phyloP scores from a whole-genome alignment of 2,329 filamentous ascomycete species.

The Torrubiella hemipterigena region DNA sequence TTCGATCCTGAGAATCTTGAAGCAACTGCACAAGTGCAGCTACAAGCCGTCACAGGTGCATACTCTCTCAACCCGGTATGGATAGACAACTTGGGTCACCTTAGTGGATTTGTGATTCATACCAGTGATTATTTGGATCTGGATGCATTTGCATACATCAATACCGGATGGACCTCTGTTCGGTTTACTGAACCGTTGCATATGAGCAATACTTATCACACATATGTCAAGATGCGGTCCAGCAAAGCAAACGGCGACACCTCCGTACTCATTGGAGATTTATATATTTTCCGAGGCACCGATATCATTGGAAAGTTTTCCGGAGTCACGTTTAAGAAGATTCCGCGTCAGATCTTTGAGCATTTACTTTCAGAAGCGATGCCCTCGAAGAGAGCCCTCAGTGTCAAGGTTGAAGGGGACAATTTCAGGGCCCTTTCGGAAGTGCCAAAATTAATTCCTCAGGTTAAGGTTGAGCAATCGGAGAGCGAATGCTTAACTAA shows the following conservation, averaged over 20 bases:
- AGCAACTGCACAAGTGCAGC: background rate
- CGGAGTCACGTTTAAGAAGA: conserved; percentile 54
- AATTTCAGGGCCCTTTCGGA: background rate
- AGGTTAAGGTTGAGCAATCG: background rate
- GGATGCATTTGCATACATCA: conserved; percentile 39
- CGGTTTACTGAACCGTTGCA: conserved; percentile 35
- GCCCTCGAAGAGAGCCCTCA: background rate
- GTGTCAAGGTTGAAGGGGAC: background rate
- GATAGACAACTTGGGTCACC: conserved; percentile 43
- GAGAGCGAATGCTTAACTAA: background rate
- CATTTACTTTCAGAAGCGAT: conserved; percentile 37
- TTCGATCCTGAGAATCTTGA: background rate
- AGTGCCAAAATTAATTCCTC: background rate
- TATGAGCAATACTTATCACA: conserved; percentile 29
- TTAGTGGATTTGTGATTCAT: conserved; percentile 45
- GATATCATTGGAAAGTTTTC: conserved; percentile 32
- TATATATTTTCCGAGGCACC: conserved; percentile 40
- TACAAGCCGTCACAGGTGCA: background rate
- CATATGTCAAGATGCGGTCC: background rate
- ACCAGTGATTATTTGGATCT: conserved; percentile 41
- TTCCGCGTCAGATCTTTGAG: conserved; percentile 54
- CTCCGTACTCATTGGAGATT: conserved; percentile 41
- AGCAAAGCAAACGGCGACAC: conserved; percentile 21
- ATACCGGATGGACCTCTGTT: conserved; percentile 43
- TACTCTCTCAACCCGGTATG: conserved; percentile 41